Conservation (phyloP, 768 basidiomycete genomes). For the Podaxis sp. region DNA sequence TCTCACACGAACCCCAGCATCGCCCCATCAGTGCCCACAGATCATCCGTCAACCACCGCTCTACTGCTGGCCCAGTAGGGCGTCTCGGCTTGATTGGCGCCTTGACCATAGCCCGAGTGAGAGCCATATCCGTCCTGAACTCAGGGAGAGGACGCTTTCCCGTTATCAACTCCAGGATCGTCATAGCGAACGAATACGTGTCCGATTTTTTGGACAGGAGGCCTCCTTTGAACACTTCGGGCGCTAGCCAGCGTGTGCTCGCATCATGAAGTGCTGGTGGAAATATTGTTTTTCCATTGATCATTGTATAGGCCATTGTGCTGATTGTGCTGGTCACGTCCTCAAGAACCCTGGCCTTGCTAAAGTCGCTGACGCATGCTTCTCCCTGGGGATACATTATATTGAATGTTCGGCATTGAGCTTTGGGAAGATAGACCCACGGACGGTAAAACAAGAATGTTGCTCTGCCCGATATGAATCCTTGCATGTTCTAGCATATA, state of each 20-base stretch:
- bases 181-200: constrained; percentile 61
- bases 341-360: not conserved
- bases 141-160: constrained; percentile 50
- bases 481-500: not conserved
- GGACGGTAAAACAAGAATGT: not conserved
- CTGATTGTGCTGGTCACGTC: not conserved
- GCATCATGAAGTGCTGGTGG: constrained; percentile 36
- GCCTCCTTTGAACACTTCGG: constrained; percentile 50
- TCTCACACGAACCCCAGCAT: constrained; percentile 45
- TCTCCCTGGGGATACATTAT: not conserved
- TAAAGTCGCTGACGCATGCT: not conserved
- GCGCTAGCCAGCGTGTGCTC: constrained; percentile 60
- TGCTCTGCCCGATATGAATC: not conserved
- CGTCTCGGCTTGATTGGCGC: constrained; percentile 32
- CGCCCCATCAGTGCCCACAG: constrained; percentile 45
- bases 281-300: constrained; percentile 18
- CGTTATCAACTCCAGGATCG: constrained; percentile 57
- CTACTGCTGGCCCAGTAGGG: constrained; percentile 34
- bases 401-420: not conserved
- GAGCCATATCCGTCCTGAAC: constrained; percentile 47
- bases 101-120: constrained; percentile 44
- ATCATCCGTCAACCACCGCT: constrained; percentile 42
- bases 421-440: not conserved
- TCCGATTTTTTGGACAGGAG: constrained; percentile 49
- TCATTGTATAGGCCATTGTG: constrained; percentile 17